Evolutionary conservation across 495 filamentous ascomycete species (phyloP).

Genomic region (Aspergillus campestris): DNA sequence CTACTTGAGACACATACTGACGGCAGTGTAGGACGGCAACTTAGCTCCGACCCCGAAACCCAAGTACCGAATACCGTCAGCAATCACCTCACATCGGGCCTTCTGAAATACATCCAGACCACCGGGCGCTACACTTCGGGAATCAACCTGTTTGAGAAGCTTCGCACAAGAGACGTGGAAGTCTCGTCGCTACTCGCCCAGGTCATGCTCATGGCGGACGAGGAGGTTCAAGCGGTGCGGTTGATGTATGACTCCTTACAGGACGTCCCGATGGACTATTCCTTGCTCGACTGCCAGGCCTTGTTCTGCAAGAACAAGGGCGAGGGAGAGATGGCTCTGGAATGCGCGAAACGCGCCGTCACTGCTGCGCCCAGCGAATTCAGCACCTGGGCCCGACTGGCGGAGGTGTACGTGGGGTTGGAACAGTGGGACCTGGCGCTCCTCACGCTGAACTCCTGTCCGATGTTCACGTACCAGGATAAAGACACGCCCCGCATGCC

Average conservation of each 20-base stretch:
- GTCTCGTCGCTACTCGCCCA: conserved; percentile 87
- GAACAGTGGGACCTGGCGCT: conserved; percentile 93
- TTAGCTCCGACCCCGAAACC: conserved; percentile 94
- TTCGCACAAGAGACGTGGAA: conserved; percentile 82
- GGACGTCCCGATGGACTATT: conserved; percentile 91
- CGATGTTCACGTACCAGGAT: conserved; percentile 99
- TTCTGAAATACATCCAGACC: conserved; percentile 94
- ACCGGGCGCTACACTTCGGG: conserved; percentile 92
- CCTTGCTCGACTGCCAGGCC: conserved; percentile 87
- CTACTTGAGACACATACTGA: conserved; percentile 13
- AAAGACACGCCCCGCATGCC: conserved; percentile 94
- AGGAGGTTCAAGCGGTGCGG: conserved; percentile 89
- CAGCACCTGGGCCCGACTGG: conserved; percentile 89
- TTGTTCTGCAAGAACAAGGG: conserved; percentile 88
- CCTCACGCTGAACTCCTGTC: conserved; percentile 95
- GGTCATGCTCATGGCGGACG: conserved; percentile 85
- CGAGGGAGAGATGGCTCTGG: conserved; percentile 73
- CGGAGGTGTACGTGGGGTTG: conserved; percentile 82
- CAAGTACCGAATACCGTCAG: conserved; percentile 95
- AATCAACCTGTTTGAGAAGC: conserved; percentile 96
- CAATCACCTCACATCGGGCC: conserved; percentile 87
- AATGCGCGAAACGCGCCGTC: conserved; percentile 88
- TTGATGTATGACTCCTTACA: conserved; percentile 81
- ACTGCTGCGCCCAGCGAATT: conserved; percentile 95
- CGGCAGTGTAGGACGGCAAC: conserved; percentile 65